These are phyloP conservation scores for Hyphopichia pseudoburtonii DNA, from an alignment of 1,139 yeast species.

Conservation along the genomic window DNA sequence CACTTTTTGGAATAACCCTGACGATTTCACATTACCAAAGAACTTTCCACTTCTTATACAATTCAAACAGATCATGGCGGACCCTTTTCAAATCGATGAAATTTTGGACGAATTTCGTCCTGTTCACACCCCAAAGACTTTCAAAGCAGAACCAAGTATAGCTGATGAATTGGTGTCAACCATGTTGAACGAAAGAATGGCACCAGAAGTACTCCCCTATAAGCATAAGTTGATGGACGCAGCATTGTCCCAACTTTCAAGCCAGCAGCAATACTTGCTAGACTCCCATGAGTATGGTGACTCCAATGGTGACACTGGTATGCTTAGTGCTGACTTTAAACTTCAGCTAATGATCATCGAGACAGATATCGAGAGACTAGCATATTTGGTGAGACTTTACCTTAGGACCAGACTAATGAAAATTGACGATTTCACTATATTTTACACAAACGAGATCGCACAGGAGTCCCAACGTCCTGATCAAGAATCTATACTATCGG, in stretches of 20 bases:
- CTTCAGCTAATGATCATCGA: constrained; percentile 81
- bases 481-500: constrained; percentile 41
- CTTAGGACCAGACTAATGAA: constrained; percentile 74
- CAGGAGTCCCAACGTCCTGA: constrained; percentile 24
- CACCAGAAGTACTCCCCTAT: constrained; percentile 81
- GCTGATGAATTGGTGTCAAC: constrained; percentile 51
- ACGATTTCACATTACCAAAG: no score
- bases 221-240: constrained; percentile 58
- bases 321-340: constrained; percentile 63
- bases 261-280: constrained; percentile 73
- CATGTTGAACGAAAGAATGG: constrained; percentile 82
- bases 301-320: constrained; percentile 37
- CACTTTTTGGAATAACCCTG: no score
- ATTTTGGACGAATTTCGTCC: constrained; percentile 55
- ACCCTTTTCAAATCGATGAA: constrained; percentile 49
- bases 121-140: constrained; percentile 13
- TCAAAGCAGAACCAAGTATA: constrained; percentile 25
- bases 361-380: constrained; percentile 85
- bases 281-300: constrained; percentile 54
- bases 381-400: constrained; percentile 75
- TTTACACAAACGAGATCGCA: constrained; percentile 38
- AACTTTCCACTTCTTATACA: no score
- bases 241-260: constrained; percentile 57
- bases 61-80: constrained; percentile 1
- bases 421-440: constrained; percentile 67